phyloP scores from a whole-genome alignment of 1,284 basidiomycete genomes.

The Irpex sp. region DNA sequence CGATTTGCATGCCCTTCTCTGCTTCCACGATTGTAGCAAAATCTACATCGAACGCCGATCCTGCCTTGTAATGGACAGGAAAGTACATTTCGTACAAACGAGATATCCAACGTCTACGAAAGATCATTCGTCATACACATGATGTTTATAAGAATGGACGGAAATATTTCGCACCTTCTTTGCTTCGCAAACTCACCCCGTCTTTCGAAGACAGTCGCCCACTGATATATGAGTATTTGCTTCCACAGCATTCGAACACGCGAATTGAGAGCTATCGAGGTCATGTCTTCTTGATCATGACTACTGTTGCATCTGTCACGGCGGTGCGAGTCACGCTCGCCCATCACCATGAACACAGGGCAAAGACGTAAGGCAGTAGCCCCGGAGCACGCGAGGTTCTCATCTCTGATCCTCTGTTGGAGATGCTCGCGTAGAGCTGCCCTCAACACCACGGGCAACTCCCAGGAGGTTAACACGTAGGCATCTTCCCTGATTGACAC shows the following conservation, averaged over 20 bases:
- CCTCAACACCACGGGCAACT: background rate
- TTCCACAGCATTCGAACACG: conserved; percentile 42
- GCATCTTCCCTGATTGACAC: background rate
- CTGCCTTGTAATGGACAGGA: conserved; percentile 21
- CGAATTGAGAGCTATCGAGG: conserved; percentile 30
- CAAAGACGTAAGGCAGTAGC: conserved; percentile 38
- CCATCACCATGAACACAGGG: conserved; percentile 30
- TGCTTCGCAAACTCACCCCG: conserved; percentile 13
- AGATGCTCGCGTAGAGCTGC: background rate
- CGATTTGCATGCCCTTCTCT: conserved; percentile 28
- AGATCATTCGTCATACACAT: too few species aligned
- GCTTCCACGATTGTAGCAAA: conserved; percentile 33
- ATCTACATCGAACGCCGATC: conserved; percentile 28
- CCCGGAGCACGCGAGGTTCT: conserved; percentile 31
- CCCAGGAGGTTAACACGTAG: background rate
- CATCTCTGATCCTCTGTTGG: conserved; percentile 14
- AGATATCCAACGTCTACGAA: conserved; percentile 20
- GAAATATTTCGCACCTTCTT: conserved; percentile 17
- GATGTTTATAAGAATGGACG: background rate
- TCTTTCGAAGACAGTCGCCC: conserved; percentile 20
- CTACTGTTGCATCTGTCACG: conserved; percentile 24
- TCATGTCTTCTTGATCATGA: conserved; percentile 6
- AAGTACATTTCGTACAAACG: conserved; percentile 20
- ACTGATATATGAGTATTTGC: conserved; percentile 44
- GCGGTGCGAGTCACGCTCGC: conserved; percentile 30